These are phyloP conservation scores for Rhododendron williamsianum DNA, from an alignment of 148 eudicot genomes.

Conservation along the genomic window DNA sequence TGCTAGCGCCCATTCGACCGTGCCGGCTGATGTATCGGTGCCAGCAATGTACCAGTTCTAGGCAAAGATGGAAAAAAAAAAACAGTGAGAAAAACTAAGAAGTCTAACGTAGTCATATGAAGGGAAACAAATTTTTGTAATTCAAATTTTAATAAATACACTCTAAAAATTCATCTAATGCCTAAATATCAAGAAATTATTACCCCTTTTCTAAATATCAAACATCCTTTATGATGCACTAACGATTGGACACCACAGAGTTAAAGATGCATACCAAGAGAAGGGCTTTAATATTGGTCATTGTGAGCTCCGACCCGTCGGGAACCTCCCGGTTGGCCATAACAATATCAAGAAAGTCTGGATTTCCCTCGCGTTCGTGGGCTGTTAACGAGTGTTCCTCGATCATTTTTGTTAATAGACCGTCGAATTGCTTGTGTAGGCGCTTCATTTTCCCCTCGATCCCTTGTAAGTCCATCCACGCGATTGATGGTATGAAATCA, in stretches of 20 bases:
- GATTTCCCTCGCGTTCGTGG: slow-evolving; percentile 12
- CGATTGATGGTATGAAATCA: slow-evolving; percentile 21
- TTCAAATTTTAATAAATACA: no score
- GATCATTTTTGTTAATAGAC: slow-evolving; percentile 15
- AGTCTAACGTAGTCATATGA: no score
- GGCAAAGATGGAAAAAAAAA: background rate
- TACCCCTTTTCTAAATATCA: no score
- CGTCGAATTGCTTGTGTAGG: slow-evolving; percentile 21
- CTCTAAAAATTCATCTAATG: no score
- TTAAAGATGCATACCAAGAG: slow-evolving; percentile 18
- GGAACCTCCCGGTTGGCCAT: slow-evolving; percentile 10
- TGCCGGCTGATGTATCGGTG: background rate
- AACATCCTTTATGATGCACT: no score
- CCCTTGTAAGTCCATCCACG: slow-evolving; percentile 26
- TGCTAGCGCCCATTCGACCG: background rate
- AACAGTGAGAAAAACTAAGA: background rate
- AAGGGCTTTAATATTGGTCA: slow-evolving; percentile 28
- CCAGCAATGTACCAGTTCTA: slow-evolving; percentile 8
- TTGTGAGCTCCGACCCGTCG: slow-evolving; percentile 13
- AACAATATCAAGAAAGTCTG: slow-evolving; percentile 25
- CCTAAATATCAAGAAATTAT: no score
- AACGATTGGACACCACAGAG: background rate
- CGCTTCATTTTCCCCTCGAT: slow-evolving; percentile 22
- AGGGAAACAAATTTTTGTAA: no score
- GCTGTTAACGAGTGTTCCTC: slow-evolving; percentile 17